Evolutionary conservation across 78 protist species (phyloP).

Genomic region (Dictyostelium intermedium): DNA sequence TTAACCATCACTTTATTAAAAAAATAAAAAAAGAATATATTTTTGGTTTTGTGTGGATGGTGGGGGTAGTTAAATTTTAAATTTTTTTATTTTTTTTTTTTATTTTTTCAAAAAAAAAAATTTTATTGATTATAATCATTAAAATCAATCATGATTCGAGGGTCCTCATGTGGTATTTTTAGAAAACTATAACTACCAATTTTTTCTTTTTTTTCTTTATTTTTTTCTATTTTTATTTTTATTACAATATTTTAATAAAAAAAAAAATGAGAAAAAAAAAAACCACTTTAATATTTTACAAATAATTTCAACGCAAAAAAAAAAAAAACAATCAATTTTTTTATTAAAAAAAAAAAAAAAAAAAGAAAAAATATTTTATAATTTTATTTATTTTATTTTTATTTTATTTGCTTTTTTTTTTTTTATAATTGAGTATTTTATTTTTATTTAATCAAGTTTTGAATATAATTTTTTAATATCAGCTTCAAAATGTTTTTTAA

Average conservation of each 20-base stretch:
- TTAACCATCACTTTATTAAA: neutral
- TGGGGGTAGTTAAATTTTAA: neutral
- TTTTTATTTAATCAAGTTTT: neutral
- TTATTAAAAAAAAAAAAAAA: too few relatives aligned
- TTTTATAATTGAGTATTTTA: neutral
- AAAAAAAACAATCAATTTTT: too few relatives aligned
- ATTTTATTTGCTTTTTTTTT: too few relatives aligned
- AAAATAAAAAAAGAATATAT: too few relatives aligned
- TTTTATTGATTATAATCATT: neutral
- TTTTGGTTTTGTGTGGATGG: neutral
- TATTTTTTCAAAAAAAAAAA: neutral
- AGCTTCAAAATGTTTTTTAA: constrained; percentile 5
- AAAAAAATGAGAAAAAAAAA: too few relatives aligned
- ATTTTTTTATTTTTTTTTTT: too few relatives aligned
- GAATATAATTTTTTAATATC: constrained; percentile 52
- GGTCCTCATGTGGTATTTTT: neutral
- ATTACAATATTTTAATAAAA: too few relatives aligned
- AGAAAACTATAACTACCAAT: neutral
- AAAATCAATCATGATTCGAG: neutral
- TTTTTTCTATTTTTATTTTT: neutral
- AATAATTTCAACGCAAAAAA: too few relatives aligned
- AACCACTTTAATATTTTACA: too few relatives aligned
- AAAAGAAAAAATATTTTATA: neutral
- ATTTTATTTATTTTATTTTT: too few relatives aligned
- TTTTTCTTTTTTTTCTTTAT: neutral